phyloP scores from a whole-genome alignment of 805 yeast genomes.

The Ogataea populi-albae region DNA sequence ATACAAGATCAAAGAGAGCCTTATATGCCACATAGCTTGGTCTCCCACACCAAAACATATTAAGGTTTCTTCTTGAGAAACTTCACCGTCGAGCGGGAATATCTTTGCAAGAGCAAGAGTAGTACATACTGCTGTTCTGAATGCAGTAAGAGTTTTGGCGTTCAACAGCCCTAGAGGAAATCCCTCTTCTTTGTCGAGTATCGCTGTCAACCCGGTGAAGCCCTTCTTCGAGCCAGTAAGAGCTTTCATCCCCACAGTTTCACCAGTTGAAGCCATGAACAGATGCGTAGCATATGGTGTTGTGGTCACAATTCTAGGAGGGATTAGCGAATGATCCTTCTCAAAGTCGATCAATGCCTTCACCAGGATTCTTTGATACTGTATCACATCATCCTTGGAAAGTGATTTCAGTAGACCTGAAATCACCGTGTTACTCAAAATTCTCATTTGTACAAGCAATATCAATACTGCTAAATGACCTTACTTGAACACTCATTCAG shows the following conservation, averaged over 20 bases:
- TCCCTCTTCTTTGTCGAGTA: conserved; percentile 52
- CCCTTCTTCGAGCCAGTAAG: conserved; percentile 58
- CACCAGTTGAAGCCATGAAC: conserved; percentile 65
- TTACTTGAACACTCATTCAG: too few relatives aligned
- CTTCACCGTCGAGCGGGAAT: conserved; percentile 24
- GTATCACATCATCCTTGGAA: conserved; percentile 24
- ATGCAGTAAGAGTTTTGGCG: conserved; percentile 60
- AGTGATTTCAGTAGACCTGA: conserved; percentile 29
- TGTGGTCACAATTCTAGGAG: conserved; percentile 49
- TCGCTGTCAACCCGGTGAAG: conserved; percentile 54
- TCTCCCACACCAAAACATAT: conserved; percentile 59
- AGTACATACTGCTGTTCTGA: conserved; percentile 62
- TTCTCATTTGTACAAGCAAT: conserved; percentile 34
- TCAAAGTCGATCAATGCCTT: conserved; percentile 41
- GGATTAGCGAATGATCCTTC: conserved; percentile 44
- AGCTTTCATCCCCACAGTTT: conserved; percentile 57
- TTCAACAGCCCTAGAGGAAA: conserved; percentile 50
- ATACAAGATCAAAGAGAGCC: conserved; percentile 40
- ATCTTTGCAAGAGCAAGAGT: conserved; percentile 43
- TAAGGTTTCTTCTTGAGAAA: conserved; percentile 26
- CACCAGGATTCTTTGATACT: conserved; percentile 37
- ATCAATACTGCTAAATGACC: too few relatives aligned
- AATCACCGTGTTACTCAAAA: conserved; percentile 33
- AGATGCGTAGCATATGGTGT: conserved; percentile 46
- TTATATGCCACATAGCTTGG: conserved; percentile 65